A percentile compares a stretch with the other conserved stretches of the same genome.
phyloP scores from a whole-genome alignment of 1,139 yeast species.

The Tardiomyces depauwii region DNA sequence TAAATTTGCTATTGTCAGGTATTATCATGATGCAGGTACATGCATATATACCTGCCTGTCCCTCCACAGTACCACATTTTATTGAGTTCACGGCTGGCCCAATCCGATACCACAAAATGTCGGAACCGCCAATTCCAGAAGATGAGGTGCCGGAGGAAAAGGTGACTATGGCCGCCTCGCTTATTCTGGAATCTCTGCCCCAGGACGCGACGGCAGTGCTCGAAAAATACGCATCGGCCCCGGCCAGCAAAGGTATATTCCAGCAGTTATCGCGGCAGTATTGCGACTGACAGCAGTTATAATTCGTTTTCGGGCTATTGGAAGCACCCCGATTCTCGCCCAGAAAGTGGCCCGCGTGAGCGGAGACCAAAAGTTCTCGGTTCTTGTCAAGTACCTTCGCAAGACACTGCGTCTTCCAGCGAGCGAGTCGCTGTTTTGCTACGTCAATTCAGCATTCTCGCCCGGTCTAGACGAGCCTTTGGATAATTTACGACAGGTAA shows the following conservation, averaged over 20 bases:
- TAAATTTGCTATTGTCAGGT: too few relatives aligned
- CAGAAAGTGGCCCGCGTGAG: constrained; percentile 26
- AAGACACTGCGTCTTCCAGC: constrained; percentile 22
- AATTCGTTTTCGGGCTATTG: constrained; percentile 28
- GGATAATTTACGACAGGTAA: constrained; percentile 17
- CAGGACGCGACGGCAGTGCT: constrained; percentile 19
- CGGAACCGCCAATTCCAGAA: constrained; percentile 16
- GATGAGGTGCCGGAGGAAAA: constrained; percentile 18
- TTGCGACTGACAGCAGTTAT: constrained; percentile 8
- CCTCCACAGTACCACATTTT: too few relatives aligned
- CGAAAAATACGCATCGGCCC: constrained; percentile 16
- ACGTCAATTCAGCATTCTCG: constrained; percentile 29
- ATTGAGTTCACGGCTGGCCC: too few relatives aligned
- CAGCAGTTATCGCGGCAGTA: neutral
- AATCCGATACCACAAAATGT: neutral
- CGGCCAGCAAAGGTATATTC: constrained; percentile 10
- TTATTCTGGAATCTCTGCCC: constrained; percentile 20
- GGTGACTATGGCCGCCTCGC: constrained; percentile 23
- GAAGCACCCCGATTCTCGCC: constrained; percentile 28
- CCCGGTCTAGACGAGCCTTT: constrained; percentile 28
- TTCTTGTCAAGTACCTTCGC: constrained; percentile 26
- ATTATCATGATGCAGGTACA: too few relatives aligned
- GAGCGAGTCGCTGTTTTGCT: constrained; percentile 26
- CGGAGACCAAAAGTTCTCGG: constrained; percentile 25
- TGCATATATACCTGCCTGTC: too few relatives aligned